Percentiles rank a stretch among this genome's conserved stretches.
Conservation (phyloP, 306 rosid species). For the Begonia masoniana region DNA sequence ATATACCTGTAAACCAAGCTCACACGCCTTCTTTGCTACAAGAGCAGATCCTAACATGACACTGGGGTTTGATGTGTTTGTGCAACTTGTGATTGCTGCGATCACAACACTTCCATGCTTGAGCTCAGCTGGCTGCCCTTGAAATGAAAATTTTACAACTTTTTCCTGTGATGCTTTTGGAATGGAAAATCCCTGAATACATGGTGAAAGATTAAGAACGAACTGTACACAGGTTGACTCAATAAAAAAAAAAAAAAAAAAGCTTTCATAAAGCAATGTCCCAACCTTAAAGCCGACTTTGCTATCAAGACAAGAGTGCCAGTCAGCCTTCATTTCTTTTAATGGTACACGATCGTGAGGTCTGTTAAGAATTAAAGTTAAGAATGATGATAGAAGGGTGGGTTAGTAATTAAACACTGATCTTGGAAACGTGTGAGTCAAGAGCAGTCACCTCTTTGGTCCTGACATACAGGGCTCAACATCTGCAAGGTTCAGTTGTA, state of each 20-base stretch:
- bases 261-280: not conserved
- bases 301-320: conserved; percentile 83
- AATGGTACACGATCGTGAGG: conserved; percentile 94
- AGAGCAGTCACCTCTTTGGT: conserved; percentile 63
- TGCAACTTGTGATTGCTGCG: conserved; percentile 98
- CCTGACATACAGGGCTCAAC: conserved; percentile 94
- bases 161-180: conserved; percentile 64
- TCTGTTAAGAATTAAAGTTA: conserved; percentile 19
- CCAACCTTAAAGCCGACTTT: conserved; percentile 96
- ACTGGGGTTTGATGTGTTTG: conserved; percentile 98
- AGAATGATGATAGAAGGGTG: not conserved
- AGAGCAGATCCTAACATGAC: conserved; percentile 99
- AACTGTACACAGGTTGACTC: not conserved
- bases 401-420: not conserved
- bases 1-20: conserved; percentile 86
- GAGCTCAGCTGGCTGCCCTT: conserved; percentile 63
- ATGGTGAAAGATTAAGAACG: not conserved
- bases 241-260: no score
- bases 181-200: conserved; percentile 80
- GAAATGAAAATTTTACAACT: conserved; percentile 50
- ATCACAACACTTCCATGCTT: conserved; percentile 93
- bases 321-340: conserved; percentile 86
- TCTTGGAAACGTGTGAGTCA: not conserved
- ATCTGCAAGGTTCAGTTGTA: conserved; percentile 62
- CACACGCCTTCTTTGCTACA: conserved; percentile 97